Evolutionary conservation across 345 rosid species (phyloP).

Genomic region (Gossypium anomalum): DNA sequence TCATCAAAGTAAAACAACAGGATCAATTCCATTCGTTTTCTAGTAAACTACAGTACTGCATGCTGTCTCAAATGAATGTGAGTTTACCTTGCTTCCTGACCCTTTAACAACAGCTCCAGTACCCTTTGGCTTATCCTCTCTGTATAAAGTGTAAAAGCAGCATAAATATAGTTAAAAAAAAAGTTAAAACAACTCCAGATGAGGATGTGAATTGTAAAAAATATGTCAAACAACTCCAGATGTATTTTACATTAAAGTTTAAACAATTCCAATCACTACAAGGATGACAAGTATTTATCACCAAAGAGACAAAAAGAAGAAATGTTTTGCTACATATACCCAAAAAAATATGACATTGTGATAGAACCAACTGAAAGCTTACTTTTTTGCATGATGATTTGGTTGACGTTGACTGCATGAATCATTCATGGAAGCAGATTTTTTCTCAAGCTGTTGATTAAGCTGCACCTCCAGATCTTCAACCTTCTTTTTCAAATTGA

Average conservation of each 20-base stretch:
- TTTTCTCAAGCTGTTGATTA: conserved; percentile 38
- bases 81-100: conserved; percentile 55
- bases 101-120: conserved; percentile 33
- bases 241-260: not conserved
- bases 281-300: not conserved
- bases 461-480: conserved; percentile 58
- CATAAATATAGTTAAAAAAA: not conserved
- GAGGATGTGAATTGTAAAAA: not conserved
- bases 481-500: conserved; percentile 55
- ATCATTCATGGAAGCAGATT: conserved; percentile 35
- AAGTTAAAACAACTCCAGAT: not conserved
- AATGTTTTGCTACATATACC: not conserved
- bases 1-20: not conserved
- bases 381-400: conserved; percentile 38
- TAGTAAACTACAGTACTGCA: not conserved
- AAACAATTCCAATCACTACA: not conserved
- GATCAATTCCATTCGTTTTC: not conserved
- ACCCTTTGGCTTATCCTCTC: conserved; percentile 52
- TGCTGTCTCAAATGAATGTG: conserved; percentile 10
- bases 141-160: conserved; percentile 26
- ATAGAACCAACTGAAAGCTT: conserved; percentile 20
- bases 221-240: not conserved
- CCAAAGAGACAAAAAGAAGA: not conserved
- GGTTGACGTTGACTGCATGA: conserved; percentile 28
- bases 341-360: not conserved